Percentiles rank a stretch among this genome's conserved stretches.
Evolutionary conservation across 345 rosid genomes (phyloP).

Genomic region (Litchi chinensis): DNA sequence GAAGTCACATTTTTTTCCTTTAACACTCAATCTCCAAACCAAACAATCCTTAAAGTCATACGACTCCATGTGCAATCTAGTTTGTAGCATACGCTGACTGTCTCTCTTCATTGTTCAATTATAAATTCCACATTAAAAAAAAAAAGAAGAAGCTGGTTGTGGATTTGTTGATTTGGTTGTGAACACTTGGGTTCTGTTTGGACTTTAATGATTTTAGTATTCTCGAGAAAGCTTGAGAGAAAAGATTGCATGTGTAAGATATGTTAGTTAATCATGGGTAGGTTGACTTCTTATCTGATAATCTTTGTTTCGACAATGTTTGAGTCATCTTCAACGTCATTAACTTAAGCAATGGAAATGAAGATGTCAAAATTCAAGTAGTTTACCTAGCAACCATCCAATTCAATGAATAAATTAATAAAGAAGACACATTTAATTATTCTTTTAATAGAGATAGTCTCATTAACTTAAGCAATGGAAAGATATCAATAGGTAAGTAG

Average conservation of each 20-base stretch:
- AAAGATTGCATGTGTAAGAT: neutral
- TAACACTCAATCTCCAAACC: constrained; percentile 8
- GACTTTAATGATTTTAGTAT: neutral
- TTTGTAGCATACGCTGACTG: constrained; percentile 21
- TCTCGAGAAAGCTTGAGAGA: neutral
- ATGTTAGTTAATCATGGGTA: neutral
- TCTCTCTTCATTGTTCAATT: constrained; percentile 7
- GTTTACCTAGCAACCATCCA: constrained; percentile 2
- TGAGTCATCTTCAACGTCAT: neutral
- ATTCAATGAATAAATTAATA: neutral
- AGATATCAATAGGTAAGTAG: neutral
- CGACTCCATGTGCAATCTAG: constrained; percentile 36
- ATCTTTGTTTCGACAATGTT: neutral
- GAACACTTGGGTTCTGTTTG: neutral
- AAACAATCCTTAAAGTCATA: constrained; percentile 14
- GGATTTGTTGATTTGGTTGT: neutral
- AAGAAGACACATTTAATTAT: neutral
- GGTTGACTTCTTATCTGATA: neutral
- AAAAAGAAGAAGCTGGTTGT: neutral
- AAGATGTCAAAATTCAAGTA: neutral
- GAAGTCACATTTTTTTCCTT: too few relatives aligned
- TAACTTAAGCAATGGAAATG: neutral
- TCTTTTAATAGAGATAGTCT: neutral
- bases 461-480: neutral
- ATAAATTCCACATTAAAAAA: neutral